These are phyloP conservation scores for Sclerotinia spermophila DNA, from an alignment of 2,329 filamentous ascomycete genomes.

Conservation along the genomic window DNA sequence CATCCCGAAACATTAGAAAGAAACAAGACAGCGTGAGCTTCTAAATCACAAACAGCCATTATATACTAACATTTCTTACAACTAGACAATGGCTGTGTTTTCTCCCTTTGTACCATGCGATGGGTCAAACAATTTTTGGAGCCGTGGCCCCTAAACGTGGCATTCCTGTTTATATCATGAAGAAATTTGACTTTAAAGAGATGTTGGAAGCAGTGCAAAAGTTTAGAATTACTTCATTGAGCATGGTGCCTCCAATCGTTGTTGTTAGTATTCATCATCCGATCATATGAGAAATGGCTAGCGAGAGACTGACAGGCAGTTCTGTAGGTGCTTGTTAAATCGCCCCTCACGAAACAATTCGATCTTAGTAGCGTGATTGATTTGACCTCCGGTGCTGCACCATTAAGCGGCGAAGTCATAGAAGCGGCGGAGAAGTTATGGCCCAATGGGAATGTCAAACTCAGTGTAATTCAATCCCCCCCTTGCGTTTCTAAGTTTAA, in stretches of 20 bases:
- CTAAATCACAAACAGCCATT: slow-evolving; percentile 81
- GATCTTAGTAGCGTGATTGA: slow-evolving; percentile 65
- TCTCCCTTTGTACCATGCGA: slow-evolving; percentile 11
- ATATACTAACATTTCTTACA: not conserved
- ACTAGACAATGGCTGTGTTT: slow-evolving; percentile 31
- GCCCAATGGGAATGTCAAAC: slow-evolving; percentile 66
- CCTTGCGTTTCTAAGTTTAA: not conserved
- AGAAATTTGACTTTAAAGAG: slow-evolving; percentile 48
- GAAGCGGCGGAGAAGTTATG: slow-evolving; percentile 66
- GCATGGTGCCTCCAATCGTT: slow-evolving; percentile 55
- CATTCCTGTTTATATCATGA: slow-evolving; percentile 54
- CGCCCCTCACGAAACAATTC: slow-evolving; percentile 49
- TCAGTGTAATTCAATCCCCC: slow-evolving; percentile 39
- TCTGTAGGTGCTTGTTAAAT: slow-evolving; percentile 56
- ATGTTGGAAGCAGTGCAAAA: slow-evolving; percentile 35
- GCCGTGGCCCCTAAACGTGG: slow-evolving; percentile 43
- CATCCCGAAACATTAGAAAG: slow-evolving; percentile 59
- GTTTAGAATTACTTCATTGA: slow-evolving; percentile 51
- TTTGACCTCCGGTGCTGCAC: slow-evolving; percentile 82
- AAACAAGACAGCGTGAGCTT: slow-evolving; percentile 62
- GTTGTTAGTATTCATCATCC: slow-evolving; percentile 41
- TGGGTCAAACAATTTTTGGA: slow-evolving; percentile 40
- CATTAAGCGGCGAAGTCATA: slow-evolving; percentile 74
- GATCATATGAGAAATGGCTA: not conserved
- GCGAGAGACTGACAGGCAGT: not conserved